Percentiles rank a stretch among this genome's conserved stretches.
These are phyloP conservation scores for Heterobasidion annosum DNA, from an alignment of 1,284 basidiomycete genomes.

Conservation along the genomic window DNA sequence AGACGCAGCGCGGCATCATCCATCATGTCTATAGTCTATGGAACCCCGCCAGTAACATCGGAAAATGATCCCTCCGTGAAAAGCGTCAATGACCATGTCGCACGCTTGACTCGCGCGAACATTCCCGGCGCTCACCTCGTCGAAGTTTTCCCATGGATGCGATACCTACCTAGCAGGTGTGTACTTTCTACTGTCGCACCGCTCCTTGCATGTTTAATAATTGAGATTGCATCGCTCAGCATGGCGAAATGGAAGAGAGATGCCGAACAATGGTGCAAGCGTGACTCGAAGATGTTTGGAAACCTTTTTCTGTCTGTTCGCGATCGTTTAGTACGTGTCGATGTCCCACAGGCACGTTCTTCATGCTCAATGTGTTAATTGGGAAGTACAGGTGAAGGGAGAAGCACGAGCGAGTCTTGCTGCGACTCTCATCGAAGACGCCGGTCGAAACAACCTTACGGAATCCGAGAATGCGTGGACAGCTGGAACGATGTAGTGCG, in stretches of 20 bases:
- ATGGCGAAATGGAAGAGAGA: conserved; percentile 18
- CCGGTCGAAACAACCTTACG: conserved; percentile 4
- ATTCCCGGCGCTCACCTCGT: conserved; percentile 3
- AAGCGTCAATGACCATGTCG: not conserved
- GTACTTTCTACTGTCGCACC: not conserved
- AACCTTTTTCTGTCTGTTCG: conserved; percentile 11
- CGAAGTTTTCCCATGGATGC: conserved; percentile 5
- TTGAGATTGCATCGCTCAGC: not conserved
- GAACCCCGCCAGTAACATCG: not conserved
- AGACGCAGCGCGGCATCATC: conserved; percentile 1
- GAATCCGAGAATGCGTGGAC: conserved; percentile 8
- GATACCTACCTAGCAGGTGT: conserved; percentile 2
- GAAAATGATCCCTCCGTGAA: not conserved
- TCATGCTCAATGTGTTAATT: not conserved
- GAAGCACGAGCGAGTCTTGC: conserved; percentile 5
- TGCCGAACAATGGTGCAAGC: conserved; percentile 9
- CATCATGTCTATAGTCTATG: conserved; percentile 3
- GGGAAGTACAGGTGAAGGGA: conserved; percentile 1
- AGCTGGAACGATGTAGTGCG: conserved; percentile 9
- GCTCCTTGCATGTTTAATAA: not conserved
- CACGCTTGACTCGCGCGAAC: not conserved
- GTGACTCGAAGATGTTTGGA: conserved; percentile 12
- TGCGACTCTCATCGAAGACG: conserved; percentile 2
- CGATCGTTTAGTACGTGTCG: conserved; percentile 10
- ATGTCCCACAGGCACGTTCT: not conserved